Evolutionary conservation across 345 rosid genomes (phyloP).

Genomic region (Moricandia arvensis): DNA sequence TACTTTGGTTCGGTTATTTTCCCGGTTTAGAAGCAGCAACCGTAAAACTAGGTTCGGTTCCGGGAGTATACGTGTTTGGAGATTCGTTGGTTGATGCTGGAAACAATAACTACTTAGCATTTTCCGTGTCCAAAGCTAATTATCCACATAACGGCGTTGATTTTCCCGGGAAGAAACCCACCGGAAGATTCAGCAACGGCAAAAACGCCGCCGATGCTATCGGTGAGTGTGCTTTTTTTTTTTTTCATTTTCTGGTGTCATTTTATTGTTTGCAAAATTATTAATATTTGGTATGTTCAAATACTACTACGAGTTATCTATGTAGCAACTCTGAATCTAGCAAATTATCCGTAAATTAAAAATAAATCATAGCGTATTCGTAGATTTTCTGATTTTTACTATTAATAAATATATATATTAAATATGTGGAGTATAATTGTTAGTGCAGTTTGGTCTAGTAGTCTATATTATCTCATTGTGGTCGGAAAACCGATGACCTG

Average conservation of each 20-base stretch:
- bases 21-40: slow-evolving; percentile 28
- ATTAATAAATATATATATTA: not conserved
- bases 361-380: not conserved
- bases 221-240: slow-evolving; percentile 29
- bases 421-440: too few relatives aligned
- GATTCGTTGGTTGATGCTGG: slow-evolving; percentile 63
- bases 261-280: not conserved
- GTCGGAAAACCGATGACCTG: too few relatives aligned
- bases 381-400: not conserved
- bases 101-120: slow-evolving; percentile 47
- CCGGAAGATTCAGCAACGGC: slow-evolving; percentile 66
- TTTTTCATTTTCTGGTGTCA: not conserved
- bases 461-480: too few relatives aligned
- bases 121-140: slow-evolving; percentile 45
- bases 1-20: slow-evolving; percentile 22
- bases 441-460: too few relatives aligned
- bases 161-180: slow-evolving; percentile 45
- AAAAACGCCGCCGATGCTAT: slow-evolving; percentile 51
- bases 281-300: not conserved
- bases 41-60: slow-evolving; percentile 32
- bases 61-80: slow-evolving; percentile 53
- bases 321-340: not conserved
- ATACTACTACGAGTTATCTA: not conserved
- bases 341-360: not conserved
- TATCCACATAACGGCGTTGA: slow-evolving; percentile 56